Conservation (phyloP, 2,329 filamentous ascomycete species). For the Diaporthe vexans region DNA sequence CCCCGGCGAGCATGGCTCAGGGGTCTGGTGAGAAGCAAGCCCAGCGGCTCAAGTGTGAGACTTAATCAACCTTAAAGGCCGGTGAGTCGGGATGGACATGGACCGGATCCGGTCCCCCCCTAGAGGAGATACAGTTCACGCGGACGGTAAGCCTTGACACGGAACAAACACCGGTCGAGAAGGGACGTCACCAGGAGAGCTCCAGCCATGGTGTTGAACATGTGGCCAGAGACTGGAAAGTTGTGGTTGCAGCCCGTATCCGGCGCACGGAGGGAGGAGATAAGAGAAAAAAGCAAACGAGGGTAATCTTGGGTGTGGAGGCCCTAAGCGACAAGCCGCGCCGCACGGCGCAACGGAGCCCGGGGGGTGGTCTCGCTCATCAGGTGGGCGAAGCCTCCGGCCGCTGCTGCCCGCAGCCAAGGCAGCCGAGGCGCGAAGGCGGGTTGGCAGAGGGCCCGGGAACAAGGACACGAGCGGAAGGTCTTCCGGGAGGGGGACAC, state of each 20-base stretch:
- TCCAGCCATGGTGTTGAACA: conserved; percentile 1
- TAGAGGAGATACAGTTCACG: conserved; percentile 5
- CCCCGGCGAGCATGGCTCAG: neutral
- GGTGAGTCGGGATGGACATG: neutral
- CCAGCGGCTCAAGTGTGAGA: neutral
- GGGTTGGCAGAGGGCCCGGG: neutral
- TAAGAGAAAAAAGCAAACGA: neutral
- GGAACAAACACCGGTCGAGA: neutral
- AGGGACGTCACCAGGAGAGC: neutral
- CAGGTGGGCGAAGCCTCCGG: conserved; percentile 26
- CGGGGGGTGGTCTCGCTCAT: conserved; percentile 21
- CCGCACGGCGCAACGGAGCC: conserved; percentile 14
- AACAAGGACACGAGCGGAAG: conserved; percentile 23
- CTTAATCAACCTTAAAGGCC: conserved; percentile 14
- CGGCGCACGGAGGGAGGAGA: neutral
- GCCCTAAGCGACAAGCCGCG: conserved; percentile 17
- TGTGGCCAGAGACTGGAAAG: neutral
- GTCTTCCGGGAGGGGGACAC: neutral
- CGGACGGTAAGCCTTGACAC: neutral
- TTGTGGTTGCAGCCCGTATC: conserved; percentile 3
- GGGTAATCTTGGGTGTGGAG: neutral
- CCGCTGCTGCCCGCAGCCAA: conserved; percentile 14
- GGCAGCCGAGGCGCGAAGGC: conserved; percentile 1
- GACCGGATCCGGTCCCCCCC: neutral
- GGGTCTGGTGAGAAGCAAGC: conserved; percentile 28